Evolutionary conservation across 2,329 filamentous ascomycete genomes (phyloP).

Genomic region (Neonectria faginata): DNA sequence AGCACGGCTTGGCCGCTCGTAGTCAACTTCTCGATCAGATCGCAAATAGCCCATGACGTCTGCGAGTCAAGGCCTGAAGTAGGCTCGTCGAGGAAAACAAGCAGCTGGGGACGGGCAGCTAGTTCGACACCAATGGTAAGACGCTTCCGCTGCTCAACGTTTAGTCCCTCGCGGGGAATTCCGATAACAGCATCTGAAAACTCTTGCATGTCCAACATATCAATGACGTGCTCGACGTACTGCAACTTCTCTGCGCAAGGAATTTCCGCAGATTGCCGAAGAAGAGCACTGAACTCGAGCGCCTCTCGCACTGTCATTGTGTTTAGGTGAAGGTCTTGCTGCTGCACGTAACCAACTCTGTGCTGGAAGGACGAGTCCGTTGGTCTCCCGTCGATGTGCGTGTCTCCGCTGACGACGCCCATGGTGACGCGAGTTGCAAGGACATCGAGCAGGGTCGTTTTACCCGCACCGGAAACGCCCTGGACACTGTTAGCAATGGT

Average conservation of each 20-base stretch:
- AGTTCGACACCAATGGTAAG: slow-evolving; percentile 83
- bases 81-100: slow-evolving; percentile 82
- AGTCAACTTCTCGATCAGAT: slow-evolving; percentile 75
- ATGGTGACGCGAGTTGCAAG: slow-evolving; percentile 79
- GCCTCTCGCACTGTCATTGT: slow-evolving; percentile 70
- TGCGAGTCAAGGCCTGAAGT: slow-evolving; percentile 81
- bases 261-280: slow-evolving; percentile 72
- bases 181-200: slow-evolving; percentile 74
- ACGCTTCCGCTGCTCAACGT: slow-evolving; percentile 63
- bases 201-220: slow-evolving; percentile 61
- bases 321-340: slow-evolving; percentile 77
- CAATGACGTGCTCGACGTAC: slow-evolving; percentile 48
- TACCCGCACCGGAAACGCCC: slow-evolving; percentile 79
- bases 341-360: slow-evolving; percentile 78
- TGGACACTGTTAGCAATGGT: slow-evolving; percentile 29
- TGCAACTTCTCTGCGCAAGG: slow-evolving; percentile 48
- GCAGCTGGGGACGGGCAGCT: slow-evolving; percentile 76
- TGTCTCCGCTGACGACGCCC: slow-evolving; percentile 78
- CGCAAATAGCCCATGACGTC: slow-evolving; percentile 80
- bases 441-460: slow-evolving; percentile 80
- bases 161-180: slow-evolving; percentile 63
- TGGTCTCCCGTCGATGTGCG: slow-evolving; percentile 74
- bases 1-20: slow-evolving; percentile 58
- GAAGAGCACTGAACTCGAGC: slow-evolving; percentile 71
- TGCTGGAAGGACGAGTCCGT: slow-evolving; percentile 74